Evolutionary conservation across 768 basidiomycete species (phyloP), one percentile per base, ranked within the genome.

Genomic region (Kwoniella sp.): DNA sequence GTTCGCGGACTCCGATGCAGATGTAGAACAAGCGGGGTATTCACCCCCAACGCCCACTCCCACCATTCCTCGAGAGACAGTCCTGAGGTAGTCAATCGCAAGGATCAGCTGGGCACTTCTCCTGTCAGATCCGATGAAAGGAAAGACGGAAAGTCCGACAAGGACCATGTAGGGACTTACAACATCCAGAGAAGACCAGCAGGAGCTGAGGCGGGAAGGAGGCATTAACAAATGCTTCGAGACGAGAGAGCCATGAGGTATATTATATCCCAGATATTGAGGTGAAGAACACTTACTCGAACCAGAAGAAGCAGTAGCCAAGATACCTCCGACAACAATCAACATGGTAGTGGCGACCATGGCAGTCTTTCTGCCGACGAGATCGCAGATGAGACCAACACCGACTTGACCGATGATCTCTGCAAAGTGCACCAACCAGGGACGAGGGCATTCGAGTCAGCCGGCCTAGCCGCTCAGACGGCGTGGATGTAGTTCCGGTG

Each of bases 321-420:
- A 82, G 24, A 83, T 87, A 19, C 87, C 86, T 24, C 89, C 89
- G 49, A 89, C 53, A 57, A 89, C 86, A 63, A 90, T 90, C 37
- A 88, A 78, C 33, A 85, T 70, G 0, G 89, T 90, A 1, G 89
- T 89, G 37, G 83, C 75, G 21, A 89, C 85, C 55, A 90, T 84
- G 19, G 88, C 89, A n/a, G 85, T 84, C 75, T 90, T 90, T 55
- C 89, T 82, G n/a, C 89, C 89, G 26, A 88, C 73, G 54, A 86
- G 83, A 74, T 90, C 89, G 68, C 88, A 89, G n/a, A 88, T 76
- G 24, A 89, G 70, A 13, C 89, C 89, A 37, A 89, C 86, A 44
- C 83, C 58, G 29, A 76, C 27, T 61, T 71, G 70, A 36, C 72
- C 74, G 56, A 76, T 52, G 55, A 74, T 69, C 21, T 70, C 67